Conservation (phyloP, 2,329 filamentous ascomycete species). For the Calonectria hawksworthii region DNA sequence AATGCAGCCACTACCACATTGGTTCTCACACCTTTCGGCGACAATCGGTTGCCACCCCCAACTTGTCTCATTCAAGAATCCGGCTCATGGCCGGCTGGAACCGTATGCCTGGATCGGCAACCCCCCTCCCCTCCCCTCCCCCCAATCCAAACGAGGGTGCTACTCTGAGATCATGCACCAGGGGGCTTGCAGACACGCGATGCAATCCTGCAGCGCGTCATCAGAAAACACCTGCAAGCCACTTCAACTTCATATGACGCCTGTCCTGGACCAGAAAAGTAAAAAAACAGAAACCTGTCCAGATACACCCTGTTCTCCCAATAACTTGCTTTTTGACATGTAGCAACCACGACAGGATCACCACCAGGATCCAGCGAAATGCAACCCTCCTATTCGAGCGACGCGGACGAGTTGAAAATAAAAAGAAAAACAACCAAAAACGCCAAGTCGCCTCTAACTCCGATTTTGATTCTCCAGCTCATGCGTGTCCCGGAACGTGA, state of each 20-base stretch:
- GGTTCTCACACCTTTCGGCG: background rate
- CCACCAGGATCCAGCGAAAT: conserved; percentile 17
- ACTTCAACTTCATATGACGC: conserved; percentile 9
- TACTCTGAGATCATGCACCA: conserved; percentile 1
- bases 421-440: conserved; percentile 26
- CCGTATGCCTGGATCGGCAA: background rate
- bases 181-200: conserved; percentile 20
- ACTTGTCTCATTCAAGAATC: conserved; percentile 4
- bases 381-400: background rate
- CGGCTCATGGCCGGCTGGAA: conserved; percentile 11
- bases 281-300: background rate
- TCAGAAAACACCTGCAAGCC: conserved; percentile 28
- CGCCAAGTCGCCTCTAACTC: conserved; percentile 39
- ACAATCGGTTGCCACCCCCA: background rate
- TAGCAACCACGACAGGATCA: conserved; percentile 1
- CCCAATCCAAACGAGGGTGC: background rate
- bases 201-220: conserved; percentile 21
- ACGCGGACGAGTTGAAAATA: background rate
- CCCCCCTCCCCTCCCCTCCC: background rate
- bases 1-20: background rate
- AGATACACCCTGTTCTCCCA: background rate
- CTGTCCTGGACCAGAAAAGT: background rate
- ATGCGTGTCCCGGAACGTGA: conserved; percentile 5
- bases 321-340: conserved; percentile 11
- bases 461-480: conserved; percentile 36